Evolutionary conservation across 352 stramenopile species (phyloP).

Genomic region (Phytophthora chlamydospora): DNA sequence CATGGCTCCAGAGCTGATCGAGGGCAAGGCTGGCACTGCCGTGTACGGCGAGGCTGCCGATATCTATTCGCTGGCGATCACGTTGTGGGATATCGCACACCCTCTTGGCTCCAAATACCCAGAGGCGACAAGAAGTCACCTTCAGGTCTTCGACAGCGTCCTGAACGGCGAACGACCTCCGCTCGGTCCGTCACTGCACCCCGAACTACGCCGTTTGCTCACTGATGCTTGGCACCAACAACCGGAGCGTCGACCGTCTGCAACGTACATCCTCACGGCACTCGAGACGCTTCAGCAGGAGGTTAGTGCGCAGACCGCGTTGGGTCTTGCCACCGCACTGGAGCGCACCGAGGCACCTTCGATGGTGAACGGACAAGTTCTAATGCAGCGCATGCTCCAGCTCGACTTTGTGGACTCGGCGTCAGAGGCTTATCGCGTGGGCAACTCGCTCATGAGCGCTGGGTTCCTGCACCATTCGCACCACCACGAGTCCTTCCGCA

Average conservation of each 20-base stretch:
- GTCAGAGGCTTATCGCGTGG: slow-evolving; percentile 55
- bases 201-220: slow-evolving; percentile 56
- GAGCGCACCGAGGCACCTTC: slow-evolving; percentile 33
- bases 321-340: slow-evolving; percentile 37
- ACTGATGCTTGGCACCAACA: slow-evolving; percentile 55
- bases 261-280: slow-evolving; percentile 48
- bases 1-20: slow-evolving; percentile 84
- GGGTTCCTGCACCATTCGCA: slow-evolving; percentile 67
- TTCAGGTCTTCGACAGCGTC: slow-evolving; percentile 76
- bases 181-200: slow-evolving; percentile 41
- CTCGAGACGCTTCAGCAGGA: slow-evolving; percentile 61
- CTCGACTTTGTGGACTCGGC: slow-evolving; percentile 55
- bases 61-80: slow-evolving; percentile 78
- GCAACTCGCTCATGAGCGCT: slow-evolving; percentile 69
- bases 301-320: slow-evolving; percentile 45
- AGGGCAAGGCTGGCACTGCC: slow-evolving; percentile 68
- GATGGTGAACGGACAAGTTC: slow-evolving; percentile 51
- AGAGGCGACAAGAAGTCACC: slow-evolving; percentile 57
- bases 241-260: slow-evolving; percentile 56
- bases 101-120: slow-evolving; percentile 72
- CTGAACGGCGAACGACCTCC: slow-evolving; percentile 59
- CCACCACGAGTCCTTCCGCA: slow-evolving; percentile 55
- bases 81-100: slow-evolving; percentile 79
- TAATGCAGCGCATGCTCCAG: slow-evolving; percentile 70
- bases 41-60: slow-evolving; percentile 76